A percentile compares a stretch with the other conserved stretches of the same genome.
Evolutionary conservation across 129 eudicot genomes (phyloP).

Genomic region (Pseudognaphalium luteoalbum): DNA sequence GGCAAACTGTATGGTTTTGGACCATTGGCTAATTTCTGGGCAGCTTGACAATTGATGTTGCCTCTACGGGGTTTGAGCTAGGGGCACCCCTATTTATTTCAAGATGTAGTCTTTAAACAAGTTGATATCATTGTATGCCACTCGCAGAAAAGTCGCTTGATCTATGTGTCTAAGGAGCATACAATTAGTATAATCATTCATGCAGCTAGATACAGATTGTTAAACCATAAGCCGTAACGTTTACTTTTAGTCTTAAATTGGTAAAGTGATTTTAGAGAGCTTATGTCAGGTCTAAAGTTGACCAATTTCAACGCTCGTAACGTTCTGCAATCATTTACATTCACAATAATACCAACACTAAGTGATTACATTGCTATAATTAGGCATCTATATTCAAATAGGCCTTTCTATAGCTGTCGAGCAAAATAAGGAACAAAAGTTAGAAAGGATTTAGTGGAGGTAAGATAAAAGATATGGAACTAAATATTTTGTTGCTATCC

Average conservation of each 20-base stretch:
- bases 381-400: not conserved
- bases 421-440: not conserved
- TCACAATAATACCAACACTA: not conserved
- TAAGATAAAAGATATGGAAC: not conserved
- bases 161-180: not conserved
- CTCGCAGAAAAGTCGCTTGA: not conserved
- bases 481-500: conserved; percentile 3
- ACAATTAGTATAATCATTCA: not conserved
- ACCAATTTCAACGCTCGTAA: not conserved
- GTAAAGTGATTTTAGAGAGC: not conserved
- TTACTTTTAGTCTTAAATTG: not conserved
- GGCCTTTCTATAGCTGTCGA: not conserved
- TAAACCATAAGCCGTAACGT: not conserved
- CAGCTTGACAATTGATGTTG: not conserved
- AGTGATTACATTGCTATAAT: not conserved
- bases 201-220: not conserved
- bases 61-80: not conserved
- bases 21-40: not conserved
- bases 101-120: not conserved
- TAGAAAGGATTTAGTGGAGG: not conserved
- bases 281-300: not conserved
- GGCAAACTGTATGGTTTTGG: not conserved
- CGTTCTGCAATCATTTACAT: not conserved
- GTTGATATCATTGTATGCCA: conserved; percentile 1
- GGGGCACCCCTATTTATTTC: not conserved